Evolutionary conservation across 345 rosid species (phyloP).

Genomic region (Salix viminalis): DNA sequence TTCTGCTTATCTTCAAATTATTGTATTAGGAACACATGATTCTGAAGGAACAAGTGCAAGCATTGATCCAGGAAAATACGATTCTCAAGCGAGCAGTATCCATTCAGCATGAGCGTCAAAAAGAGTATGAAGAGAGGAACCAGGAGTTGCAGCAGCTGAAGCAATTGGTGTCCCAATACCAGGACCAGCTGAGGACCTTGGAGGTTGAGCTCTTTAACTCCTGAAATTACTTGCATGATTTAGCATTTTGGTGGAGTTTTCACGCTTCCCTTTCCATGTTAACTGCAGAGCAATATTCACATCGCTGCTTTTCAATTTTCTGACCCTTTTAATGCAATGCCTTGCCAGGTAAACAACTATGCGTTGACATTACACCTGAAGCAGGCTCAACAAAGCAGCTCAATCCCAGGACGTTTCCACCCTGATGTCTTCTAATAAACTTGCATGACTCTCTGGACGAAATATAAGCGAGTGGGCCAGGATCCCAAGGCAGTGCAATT

Average conservation of each 20-base stretch:
- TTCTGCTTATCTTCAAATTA: background rate
- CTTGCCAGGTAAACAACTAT: constrained; percentile 56
- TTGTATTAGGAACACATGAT: constrained; percentile 51
- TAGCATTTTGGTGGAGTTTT: background rate
- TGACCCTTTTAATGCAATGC: background rate
- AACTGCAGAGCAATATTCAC: background rate
- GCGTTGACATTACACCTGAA: constrained; percentile 62
- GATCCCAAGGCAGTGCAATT: background rate
- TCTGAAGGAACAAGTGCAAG: constrained; percentile 69
- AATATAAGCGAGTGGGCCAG: background rate
- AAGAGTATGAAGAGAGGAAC: constrained; percentile 49
- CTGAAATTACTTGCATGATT: background rate
- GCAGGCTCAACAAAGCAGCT: constrained; percentile 37
- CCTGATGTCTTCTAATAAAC: constrained; percentile 65
- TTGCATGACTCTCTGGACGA: background rate
- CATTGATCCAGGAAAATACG: constrained; percentile 60
- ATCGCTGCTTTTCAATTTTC: background rate
- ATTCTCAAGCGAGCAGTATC: constrained; percentile 74
- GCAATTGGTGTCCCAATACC: constrained; percentile 70
- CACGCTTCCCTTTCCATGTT: background rate
- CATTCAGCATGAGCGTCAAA: constrained; percentile 81
- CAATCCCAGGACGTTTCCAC: constrained; percentile 59
- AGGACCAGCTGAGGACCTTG: constrained; percentile 74
- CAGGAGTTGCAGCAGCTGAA: constrained; percentile 71
- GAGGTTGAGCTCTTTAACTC: constrained; percentile 43